Percentiles rank a stretch among this genome's conserved stretches.
phyloP scores from a whole-genome alignment of 768 basidiomycete species.

The Boletus vermiculosoides region DNA sequence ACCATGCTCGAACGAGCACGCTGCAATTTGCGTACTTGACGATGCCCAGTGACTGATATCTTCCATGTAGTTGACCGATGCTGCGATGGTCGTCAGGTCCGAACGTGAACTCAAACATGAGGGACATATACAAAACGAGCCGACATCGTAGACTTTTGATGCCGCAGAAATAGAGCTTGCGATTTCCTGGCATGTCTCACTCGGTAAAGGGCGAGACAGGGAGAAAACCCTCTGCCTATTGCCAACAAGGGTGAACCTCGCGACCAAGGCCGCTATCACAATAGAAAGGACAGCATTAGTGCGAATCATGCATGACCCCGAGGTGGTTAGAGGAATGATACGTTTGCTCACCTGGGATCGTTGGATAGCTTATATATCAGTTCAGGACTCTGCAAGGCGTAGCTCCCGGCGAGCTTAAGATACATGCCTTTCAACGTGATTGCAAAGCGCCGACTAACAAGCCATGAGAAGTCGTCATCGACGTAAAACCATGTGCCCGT shows the following conservation, averaged over 20 bases:
- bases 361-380: too few species aligned
- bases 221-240: background rate
- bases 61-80: slow-evolving; percentile 32
- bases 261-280: background rate
- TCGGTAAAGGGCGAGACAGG: background rate
- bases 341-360: background rate
- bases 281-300: background rate
- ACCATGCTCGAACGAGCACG: slow-evolving; percentile 59
- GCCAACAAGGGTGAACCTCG: background rate
- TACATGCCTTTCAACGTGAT: too few species aligned
- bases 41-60: slow-evolving; percentile 54
- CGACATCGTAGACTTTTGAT: background rate
- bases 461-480: too few species aligned
- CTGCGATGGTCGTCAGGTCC: background rate
- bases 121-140: background rate
- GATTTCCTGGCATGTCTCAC: slow-evolving; percentile 4
- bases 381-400: too few species aligned
- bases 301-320: background rate
- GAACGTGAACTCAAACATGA: background rate
- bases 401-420: too few species aligned
- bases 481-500: too few species aligned
- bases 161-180: background rate
- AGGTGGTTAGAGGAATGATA: background rate
- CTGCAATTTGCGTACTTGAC: slow-evolving; percentile 44
- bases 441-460: too few species aligned